Evolutionary conservation across 2,329 filamentous ascomycete genomes (phyloP).

Genomic region (Penicillium sp.): DNA sequence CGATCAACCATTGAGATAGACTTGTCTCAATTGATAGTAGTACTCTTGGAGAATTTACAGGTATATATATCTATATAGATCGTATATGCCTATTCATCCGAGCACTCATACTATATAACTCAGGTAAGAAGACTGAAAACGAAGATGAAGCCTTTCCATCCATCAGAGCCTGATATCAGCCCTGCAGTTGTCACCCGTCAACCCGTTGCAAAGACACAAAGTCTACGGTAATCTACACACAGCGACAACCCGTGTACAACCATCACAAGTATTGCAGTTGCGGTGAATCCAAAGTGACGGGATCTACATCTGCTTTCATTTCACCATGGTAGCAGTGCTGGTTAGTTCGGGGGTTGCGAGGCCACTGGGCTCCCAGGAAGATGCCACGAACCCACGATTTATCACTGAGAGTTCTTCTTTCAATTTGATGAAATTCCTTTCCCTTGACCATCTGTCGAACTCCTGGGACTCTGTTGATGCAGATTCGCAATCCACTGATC

Average conservation of each 20-base stretch:
- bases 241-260: conserved; percentile 28
- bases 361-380: conserved; percentile 7
- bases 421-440: not conserved
- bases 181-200: conserved; percentile 30
- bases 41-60: not conserved
- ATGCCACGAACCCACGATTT: not conserved
- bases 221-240: conserved; percentile 22
- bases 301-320: not conserved
- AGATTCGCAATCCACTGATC: not conserved
- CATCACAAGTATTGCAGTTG: conserved; percentile 13
- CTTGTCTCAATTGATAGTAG: not conserved
- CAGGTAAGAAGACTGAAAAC: conserved; percentile 1
- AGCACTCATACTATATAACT: not conserved
- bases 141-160: conserved; percentile 21
- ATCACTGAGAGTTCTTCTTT: conserved; percentile 1
- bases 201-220: conserved; percentile 18
- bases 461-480: not conserved
- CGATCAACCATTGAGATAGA: not conserved
- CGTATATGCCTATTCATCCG: not conserved
- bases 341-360: conserved; percentile 7
- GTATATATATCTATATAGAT: not conserved
- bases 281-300: conserved; percentile 26
- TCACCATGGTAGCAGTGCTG: conserved; percentile 17
- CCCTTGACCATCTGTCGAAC: not conserved
- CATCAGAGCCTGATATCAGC: conserved; percentile 17